A percentile compares a stretch with the other conserved stretches of the same genome.
Evolutionary conservation across 345 rosid genomes (phyloP).

Genomic region (Theobroma cacao): DNA sequence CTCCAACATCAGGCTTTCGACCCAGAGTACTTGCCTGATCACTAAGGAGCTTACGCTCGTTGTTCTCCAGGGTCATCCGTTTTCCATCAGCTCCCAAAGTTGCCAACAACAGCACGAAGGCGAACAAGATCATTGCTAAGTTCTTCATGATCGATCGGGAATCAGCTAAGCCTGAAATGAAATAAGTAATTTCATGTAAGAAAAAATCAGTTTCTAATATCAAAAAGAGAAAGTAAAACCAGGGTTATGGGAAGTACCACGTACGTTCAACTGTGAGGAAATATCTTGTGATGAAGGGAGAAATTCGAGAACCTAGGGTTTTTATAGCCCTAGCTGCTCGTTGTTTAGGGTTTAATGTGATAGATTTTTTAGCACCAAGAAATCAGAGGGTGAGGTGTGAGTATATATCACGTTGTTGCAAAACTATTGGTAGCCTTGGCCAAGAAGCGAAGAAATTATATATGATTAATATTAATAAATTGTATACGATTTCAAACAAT

Average conservation of each 20-base stretch:
- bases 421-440: not conserved
- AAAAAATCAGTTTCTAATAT: no score
- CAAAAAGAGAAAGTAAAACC: not conserved
- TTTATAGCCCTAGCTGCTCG: not conserved
- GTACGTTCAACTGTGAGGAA: not conserved
- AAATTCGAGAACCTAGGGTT: not conserved
- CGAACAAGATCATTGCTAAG: not conserved
- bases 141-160: not conserved
- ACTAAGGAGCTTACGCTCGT: not conserved
- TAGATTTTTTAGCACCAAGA: not conserved
- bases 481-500: no score
- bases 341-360: not conserved
- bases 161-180: not conserved
- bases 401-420: slow-evolving; percentile 1
- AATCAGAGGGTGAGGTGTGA: not conserved
- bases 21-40: not conserved
- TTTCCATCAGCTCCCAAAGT: not conserved
- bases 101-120: not conserved
- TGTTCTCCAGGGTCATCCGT: not conserved
- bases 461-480: no score
- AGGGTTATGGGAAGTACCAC: not conserved
- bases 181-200: no score
- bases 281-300: not conserved
- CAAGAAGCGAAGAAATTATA: not conserved
- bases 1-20: not conserved